Evolutionary conservation across 495 filamentous ascomycete genomes (phyloP).

Genomic region (Penicillium manginii): DNA sequence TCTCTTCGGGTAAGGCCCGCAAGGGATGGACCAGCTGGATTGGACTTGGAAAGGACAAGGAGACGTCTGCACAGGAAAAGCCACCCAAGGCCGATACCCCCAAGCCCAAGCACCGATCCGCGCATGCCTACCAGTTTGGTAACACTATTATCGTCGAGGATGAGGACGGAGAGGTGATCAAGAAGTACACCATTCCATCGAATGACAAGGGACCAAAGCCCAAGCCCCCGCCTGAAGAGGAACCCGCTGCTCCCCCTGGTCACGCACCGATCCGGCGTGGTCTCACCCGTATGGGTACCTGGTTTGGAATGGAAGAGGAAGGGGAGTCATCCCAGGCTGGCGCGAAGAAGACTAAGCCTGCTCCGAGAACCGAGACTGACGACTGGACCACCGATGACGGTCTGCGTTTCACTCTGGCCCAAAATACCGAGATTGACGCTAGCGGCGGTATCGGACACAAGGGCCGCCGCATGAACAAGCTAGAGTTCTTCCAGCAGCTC

Average conservation of each 20-base stretch:
- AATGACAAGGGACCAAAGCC: slow-evolving; percentile 29
- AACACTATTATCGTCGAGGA: slow-evolving; percentile 98
- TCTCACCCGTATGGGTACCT: slow-evolving; percentile 63
- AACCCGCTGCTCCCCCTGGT: slow-evolving; percentile 26
- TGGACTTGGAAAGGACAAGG: slow-evolving; percentile 39
- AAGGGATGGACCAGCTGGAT: slow-evolving; percentile 46
- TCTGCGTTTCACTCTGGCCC: slow-evolving; percentile 82
- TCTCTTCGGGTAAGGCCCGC: slow-evolving; percentile 37
- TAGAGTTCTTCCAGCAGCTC: slow-evolving; percentile 87
- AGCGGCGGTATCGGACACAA: slow-evolving; percentile 42
- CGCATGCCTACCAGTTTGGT: slow-evolving; percentile 92
- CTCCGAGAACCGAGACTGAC: slow-evolving; percentile 32
- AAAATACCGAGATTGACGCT: slow-evolving; percentile 35
- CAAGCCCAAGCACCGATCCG: slow-evolving; percentile 54
- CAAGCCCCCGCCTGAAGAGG: slow-evolving; percentile 24
- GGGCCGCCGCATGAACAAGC: slow-evolving; percentile 83
- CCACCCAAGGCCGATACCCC: slow-evolving; percentile 17
- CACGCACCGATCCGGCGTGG: slow-evolving; percentile 48
- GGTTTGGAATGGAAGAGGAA: slow-evolving; percentile 59
- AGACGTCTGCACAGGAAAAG: slow-evolving; percentile 20
- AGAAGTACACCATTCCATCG: slow-evolving; percentile 87
- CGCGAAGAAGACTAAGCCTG: slow-evolving; percentile 36
- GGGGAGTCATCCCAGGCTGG: slow-evolving; percentile 46
- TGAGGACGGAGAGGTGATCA: slow-evolving; percentile 94
- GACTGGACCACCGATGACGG: slow-evolving; percentile 72